A percentile compares a stretch with the other conserved stretches of the same genome.
phyloP scores from a whole-genome alignment of 2,329 filamentous ascomycete genomes.

The Trichoderma hamatum region DNA sequence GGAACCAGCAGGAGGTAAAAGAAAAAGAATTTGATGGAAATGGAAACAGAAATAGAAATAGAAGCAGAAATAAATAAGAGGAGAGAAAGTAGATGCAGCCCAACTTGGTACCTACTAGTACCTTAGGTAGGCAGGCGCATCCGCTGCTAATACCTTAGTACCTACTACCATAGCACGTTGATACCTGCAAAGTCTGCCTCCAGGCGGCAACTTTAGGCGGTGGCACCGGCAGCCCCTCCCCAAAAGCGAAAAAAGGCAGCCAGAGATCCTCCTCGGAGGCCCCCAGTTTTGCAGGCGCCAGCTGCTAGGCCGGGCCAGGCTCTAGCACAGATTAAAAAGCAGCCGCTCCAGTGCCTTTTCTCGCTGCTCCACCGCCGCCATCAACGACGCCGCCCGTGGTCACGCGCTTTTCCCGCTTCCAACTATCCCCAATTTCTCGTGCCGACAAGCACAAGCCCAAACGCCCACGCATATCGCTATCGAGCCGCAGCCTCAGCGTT shows the following conservation, averaged over 20 bases:
- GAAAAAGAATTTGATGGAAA: neutral
- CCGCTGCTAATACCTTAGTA: neutral
- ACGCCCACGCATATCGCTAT: neutral
- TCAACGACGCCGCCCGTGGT: constrained; percentile 37
- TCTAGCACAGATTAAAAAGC: neutral
- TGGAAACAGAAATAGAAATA: neutral
- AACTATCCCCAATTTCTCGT: constrained; percentile 39
- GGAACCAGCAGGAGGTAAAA: neutral
- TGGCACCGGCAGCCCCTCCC: constrained; percentile 7
- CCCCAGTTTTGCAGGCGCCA: constrained; percentile 1
- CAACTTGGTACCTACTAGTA: too few species aligned
- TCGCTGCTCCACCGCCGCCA: constrained; percentile 23
- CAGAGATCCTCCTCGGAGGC: neutral
- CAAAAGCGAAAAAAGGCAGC: neutral
- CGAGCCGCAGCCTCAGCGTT: constrained; percentile 34
- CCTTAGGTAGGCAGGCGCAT: neutral
- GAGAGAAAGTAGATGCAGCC: neutral
- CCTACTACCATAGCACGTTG: too few species aligned
- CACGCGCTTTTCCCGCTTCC: constrained; percentile 44
- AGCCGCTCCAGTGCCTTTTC: neutral
- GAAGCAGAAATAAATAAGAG: neutral
- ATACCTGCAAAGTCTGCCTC: neutral
- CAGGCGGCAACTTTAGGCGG: constrained; percentile 15
- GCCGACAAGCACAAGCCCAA: constrained; percentile 7
- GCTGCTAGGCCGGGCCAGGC: neutral